A percentile compares a stretch with the other conserved stretches of the same genome.
phyloP scores from a whole-genome alignment of 129 eudicot species.

The Chrysanthemum lavandulifolium region DNA sequence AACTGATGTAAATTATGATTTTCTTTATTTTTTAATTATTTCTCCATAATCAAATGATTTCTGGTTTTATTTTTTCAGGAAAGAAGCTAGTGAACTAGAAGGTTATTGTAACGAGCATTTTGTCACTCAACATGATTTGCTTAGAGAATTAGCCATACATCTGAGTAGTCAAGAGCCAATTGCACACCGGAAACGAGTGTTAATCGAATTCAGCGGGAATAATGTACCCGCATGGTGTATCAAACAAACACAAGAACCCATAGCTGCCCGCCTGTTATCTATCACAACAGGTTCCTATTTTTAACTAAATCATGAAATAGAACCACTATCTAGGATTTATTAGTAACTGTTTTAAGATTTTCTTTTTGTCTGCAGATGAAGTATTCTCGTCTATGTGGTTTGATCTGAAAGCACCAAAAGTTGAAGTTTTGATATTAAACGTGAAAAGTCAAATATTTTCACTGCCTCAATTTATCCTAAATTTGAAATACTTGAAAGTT shows the following conservation, averaged over 20 bases:
- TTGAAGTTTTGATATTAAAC: conserved; percentile 48
- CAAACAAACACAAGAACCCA: conserved; percentile 29
- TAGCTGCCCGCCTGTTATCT: conserved; percentile 29
- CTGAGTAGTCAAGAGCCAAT: conserved; percentile 30
- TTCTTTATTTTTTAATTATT: background rate
- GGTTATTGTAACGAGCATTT: conserved; percentile 47
- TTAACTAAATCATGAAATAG: background rate
- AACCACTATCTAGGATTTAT: conserved; percentile 11
- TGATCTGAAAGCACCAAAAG: conserved; percentile 42
- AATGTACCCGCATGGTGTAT: conserved; percentile 38
- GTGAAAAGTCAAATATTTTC: conserved; percentile 22
- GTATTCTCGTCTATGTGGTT: conserved; percentile 39
- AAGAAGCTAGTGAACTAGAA: conserved; percentile 34
- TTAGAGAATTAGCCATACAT: conserved; percentile 49
- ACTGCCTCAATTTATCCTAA: conserved; percentile 38
- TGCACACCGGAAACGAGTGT: conserved; percentile 32
- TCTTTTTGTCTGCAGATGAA: conserved; percentile 38
- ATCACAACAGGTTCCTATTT: conserved; percentile 32
- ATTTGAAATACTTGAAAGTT: conserved; percentile 37
- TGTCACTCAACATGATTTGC: conserved; percentile 49
- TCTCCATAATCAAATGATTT: background rate
- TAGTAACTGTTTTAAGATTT: conserved; percentile 11
- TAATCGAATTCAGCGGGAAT: conserved; percentile 38
- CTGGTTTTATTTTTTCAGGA: conserved; percentile 26
- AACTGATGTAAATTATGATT: background rate